Percentiles rank a stretch among this genome's conserved stretches.
phyloP scores from a whole-genome alignment of 2,329 filamentous ascomycete genomes.

The Zopfia rhizophila region DNA sequence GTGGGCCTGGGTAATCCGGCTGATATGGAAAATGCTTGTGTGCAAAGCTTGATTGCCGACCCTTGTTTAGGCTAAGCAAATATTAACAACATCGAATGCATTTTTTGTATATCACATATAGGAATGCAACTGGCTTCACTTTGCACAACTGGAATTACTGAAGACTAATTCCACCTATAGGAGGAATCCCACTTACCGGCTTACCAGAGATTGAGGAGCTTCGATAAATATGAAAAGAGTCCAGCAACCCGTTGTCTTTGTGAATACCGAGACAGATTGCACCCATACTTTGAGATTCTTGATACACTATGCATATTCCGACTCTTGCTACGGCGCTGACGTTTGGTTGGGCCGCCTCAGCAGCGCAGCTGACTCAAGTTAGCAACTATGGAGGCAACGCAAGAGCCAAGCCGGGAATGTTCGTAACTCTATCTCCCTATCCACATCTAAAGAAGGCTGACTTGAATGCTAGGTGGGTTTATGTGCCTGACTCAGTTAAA shows the following conservation, averaged over 20 bases:
- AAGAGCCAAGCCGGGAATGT: slow-evolving; percentile 41
- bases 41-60: slow-evolving; percentile 38
- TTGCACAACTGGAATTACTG: background rate
- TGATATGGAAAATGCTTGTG: slow-evolving; percentile 33
- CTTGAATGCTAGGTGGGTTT: slow-evolving; percentile 42
- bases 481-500: slow-evolving; percentile 38
- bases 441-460: background rate
- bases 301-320: slow-evolving; percentile 26
- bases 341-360: slow-evolving; percentile 24
- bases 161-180: slow-evolving; percentile 18
- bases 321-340: slow-evolving; percentile 23
- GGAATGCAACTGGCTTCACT: background rate
- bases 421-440: slow-evolving; percentile 7
- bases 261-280: too few relatives aligned
- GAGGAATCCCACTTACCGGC: slow-evolving; percentile 7
- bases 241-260: background rate
- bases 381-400: slow-evolving; percentile 39
- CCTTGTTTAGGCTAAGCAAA: slow-evolving; percentile 28
- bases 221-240: slow-evolving; percentile 11
- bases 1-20: too few relatives aligned
- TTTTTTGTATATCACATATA: background rate
- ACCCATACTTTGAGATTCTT: background rate
- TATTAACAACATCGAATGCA: too few relatives aligned
- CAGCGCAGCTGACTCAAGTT: slow-evolving; percentile 39
- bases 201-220: too few relatives aligned